Conservation (phyloP, 2,329 filamentous ascomycete species). For the Pseudogymnoascus sp. region DNA sequence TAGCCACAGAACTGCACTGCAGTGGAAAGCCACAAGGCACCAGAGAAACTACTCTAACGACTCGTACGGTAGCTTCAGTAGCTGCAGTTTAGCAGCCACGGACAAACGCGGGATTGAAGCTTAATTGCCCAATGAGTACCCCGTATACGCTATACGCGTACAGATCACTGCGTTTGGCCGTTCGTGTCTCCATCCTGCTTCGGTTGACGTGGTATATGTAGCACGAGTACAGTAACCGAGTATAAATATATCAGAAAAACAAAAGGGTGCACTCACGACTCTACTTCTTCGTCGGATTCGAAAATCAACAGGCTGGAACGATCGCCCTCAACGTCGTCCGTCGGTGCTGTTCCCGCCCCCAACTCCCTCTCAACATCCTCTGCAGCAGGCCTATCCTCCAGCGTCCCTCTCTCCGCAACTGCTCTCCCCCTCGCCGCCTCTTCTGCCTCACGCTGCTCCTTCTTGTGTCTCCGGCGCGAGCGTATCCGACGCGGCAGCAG, state of each 20-base stretch:
- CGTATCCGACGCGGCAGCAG: slow-evolving; percentile 44
- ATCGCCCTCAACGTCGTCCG: background rate
- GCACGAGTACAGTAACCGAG: background rate
- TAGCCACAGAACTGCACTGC: background rate
- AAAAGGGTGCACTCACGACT: slow-evolving; percentile 25
- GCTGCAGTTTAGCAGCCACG: background rate
- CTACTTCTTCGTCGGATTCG: slow-evolving; percentile 26
- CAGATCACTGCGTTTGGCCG: background rate
- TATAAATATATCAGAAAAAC: slow-evolving; percentile 10
- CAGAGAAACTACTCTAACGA: background rate
- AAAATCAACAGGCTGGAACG: slow-evolving; percentile 7
- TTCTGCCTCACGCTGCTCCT: slow-evolving; percentile 34
- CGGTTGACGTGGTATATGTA: background rate
- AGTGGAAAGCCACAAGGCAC: background rate
- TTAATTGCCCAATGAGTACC: background rate
- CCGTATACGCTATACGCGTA: background rate
- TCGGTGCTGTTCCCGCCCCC: slow-evolving; percentile 22
- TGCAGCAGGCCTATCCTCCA: slow-evolving; percentile 15
- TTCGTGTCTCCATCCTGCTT: background rate
- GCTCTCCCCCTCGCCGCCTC: slow-evolving; percentile 27
- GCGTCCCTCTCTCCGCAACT: slow-evolving; percentile 26
- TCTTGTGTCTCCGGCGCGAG: slow-evolving; percentile 41
- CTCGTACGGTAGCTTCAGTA: background rate
- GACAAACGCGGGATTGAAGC: background rate
- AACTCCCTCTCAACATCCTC: slow-evolving; percentile 15